Evolutionary conservation across 306 rosid genomes (phyloP), one percentile per base, ranked within the genome.

Genomic region (Dalbergia cultrata): DNA sequence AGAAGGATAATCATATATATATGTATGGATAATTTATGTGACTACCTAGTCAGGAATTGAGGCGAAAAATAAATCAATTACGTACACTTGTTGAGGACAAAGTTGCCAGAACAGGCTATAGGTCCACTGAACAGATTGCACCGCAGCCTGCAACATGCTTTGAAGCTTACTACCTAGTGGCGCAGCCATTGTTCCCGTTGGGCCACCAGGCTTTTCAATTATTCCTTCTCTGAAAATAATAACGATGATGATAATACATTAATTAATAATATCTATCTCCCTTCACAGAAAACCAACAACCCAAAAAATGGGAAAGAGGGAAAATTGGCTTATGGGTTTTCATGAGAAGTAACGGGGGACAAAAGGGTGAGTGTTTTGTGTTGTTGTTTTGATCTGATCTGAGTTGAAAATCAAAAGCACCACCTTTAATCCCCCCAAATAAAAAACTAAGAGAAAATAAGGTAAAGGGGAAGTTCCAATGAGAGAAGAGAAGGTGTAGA

Each of bases 61-160:
- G 5, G 9, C 10, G 6, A 44, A 54, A 54, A 61, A 31, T 19
- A 4, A 77, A 53, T 35, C 3, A 22, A 67, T 17, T 7, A 70
- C 65, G 57, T 93, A 93, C 99, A 90, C 77, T 89, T 89, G 96
- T 49, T 93, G 97, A 4, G 97, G 93, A 60, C 97, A 91, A 61
- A 89, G 56, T 76, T 92, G 96, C 99, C 99, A 95, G 90, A 88
- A 91, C 83, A 95, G 92, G 73, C 93, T 88, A 79, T 95, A 95
- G n/a, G 98, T 95, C 99, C 99, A 95, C 18, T 95, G 97, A 83
- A 92, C 92, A 3, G 98, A 93, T 89, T 95, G 99, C 88, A 93
- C 99, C 70, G 96, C 97, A 64, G 89, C 84, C 76, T 93, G 99
- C 76, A 95, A 76, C 93, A 90, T 83, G 64, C 71, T 76, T 72